Evolutionary conservation across 1,139 yeast species (phyloP).

Genomic region (Debaryomyces sp.): DNA sequence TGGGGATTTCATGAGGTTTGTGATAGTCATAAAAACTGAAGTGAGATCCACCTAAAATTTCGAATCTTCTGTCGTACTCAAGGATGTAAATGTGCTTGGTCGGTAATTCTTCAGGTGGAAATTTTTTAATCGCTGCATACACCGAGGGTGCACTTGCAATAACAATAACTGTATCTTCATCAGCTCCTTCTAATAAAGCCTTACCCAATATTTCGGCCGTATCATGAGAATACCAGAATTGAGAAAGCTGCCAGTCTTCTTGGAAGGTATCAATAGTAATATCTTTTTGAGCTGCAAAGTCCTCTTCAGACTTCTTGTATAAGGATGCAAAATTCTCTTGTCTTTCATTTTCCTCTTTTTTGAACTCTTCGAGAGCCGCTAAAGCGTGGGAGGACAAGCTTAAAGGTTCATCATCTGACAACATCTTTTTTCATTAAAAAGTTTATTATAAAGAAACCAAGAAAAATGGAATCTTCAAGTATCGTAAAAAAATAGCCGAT

Average conservation of each 20-base stretch:
- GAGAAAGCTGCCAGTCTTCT: conserved; percentile 94
- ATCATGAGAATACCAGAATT: conserved; percentile 80
- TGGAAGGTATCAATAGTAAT: conserved; percentile 65
- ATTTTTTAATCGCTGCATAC: conserved; percentile 74
- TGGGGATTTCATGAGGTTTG: conserved; percentile 65
- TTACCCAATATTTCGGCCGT: conserved; percentile 71
- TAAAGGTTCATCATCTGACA: conserved; percentile 45
- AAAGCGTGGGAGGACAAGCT: conserved; percentile 70
- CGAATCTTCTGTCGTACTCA: conserved; percentile 79
- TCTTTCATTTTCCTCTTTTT: conserved; percentile 64
- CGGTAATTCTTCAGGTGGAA: conserved; percentile 55
- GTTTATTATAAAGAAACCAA: neutral
- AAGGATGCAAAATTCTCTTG: conserved; percentile 61
- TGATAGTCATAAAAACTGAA: conserved; percentile 79
- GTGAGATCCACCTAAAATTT: conserved; percentile 61
- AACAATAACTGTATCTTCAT: conserved; percentile 66
- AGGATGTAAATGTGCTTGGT: conserved; percentile 71
- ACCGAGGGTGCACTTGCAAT: conserved; percentile 92
- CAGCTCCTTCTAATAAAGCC: conserved; percentile 77
- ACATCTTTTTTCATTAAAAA: conserved; percentile 19
- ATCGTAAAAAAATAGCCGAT: neutral
- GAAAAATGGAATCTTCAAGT: neutral
- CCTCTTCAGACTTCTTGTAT: conserved; percentile 59
- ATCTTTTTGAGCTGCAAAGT: conserved; percentile 33
- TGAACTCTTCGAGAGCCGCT: conserved; percentile 77